Percentiles rank a stretch among this genome's conserved stretches.
Evolutionary conservation across 306 rosid species (phyloP).

Genomic region (Lathyrus oleraceus): DNA sequence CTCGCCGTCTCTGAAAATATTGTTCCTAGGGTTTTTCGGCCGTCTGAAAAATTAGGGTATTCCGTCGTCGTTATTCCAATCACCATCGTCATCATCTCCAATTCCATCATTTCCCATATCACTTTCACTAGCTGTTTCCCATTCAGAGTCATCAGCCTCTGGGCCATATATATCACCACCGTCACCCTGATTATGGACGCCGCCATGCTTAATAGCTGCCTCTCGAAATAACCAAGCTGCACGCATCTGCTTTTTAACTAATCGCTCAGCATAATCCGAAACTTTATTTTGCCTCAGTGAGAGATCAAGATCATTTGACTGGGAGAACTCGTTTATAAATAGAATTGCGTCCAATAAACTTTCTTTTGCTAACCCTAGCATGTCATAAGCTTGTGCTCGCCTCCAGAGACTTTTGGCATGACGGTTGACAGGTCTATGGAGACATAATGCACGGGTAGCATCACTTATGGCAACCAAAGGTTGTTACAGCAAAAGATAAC

Average conservation of each 20-base stretch:
- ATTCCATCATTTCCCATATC: conserved; percentile 93
- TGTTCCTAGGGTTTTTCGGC: no score
- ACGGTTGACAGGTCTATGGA: conserved; percentile 90
- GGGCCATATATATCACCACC: conserved; percentile 83
- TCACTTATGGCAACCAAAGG: conserved; percentile 96
- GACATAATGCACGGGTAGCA: conserved; percentile 95
- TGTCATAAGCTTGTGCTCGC: conserved; percentile 98
- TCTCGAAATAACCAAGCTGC: conserved; percentile 98
- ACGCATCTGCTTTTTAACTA: conserved; percentile 98
- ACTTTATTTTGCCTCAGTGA: conserved; percentile 88
- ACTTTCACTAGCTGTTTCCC: conserved; percentile 99
- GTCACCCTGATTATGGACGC: conserved; percentile 83
- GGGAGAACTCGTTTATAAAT: conserved; percentile 96
- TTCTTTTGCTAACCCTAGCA: conserved; percentile 94
- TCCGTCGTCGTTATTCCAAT: conserved; percentile 83
- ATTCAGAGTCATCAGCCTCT: conserved; percentile 91
- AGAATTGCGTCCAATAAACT: conserved; percentile 93
- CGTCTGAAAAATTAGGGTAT: no score
- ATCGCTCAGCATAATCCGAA: conserved; percentile 93
- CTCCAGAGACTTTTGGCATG: conserved; percentile 99
- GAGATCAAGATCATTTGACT: conserved; percentile 92
- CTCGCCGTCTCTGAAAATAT: no score
- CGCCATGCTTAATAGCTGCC: conserved; percentile 93
- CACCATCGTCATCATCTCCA: conserved; percentile 66
- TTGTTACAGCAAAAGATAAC: conserved; percentile 87